Evolutionary conservation across 805 yeast genomes (phyloP).

Genomic region (Nakazawaea pomicola): DNA sequence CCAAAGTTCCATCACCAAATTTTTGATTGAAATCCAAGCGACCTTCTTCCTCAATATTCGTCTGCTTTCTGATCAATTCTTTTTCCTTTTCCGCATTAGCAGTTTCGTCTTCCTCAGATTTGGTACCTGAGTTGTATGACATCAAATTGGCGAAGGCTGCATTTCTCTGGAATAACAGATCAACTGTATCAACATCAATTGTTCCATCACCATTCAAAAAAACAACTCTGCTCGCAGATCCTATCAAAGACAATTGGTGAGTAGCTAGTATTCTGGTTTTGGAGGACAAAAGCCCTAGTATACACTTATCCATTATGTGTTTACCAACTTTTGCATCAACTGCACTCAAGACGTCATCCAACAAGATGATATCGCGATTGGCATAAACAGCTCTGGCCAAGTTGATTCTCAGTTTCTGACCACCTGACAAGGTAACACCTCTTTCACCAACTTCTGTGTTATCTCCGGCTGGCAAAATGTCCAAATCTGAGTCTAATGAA

Average conservation of each 20-base stretch:
- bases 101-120: too few relatives aligned
- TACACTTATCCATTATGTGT: slow-evolving; percentile 67
- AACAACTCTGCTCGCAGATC: too few relatives aligned
- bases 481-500: slow-evolving; percentile 62
- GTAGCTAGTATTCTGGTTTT: slow-evolving; percentile 76
- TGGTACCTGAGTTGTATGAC: too few relatives aligned
- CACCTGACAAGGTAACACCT: slow-evolving; percentile 82
- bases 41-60: too few relatives aligned
- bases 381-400: slow-evolving; percentile 78
- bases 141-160: too few relatives aligned
- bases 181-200: too few relatives aligned
- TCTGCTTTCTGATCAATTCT: too few relatives aligned
- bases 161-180: too few relatives aligned
- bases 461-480: slow-evolving; percentile 69
- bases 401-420: slow-evolving; percentile 79
- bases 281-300: slow-evolving; percentile 46
- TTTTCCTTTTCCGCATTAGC: too few relatives aligned
- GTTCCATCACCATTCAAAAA: too few relatives aligned
- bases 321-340: slow-evolving; percentile 84
- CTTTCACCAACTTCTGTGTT: slow-evolving; percentile 78
- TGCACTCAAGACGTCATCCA: slow-evolving; percentile 80
- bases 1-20: too few relatives aligned
- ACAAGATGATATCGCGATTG: slow-evolving; percentile 58
- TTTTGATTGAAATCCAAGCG: too few relatives aligned
- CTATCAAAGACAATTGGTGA: slow-evolving; percentile 73